Evolutionary conservation across 495 filamentous ascomycete species (phyloP).

Genomic region (Hypoxylon fragiforme): DNA sequence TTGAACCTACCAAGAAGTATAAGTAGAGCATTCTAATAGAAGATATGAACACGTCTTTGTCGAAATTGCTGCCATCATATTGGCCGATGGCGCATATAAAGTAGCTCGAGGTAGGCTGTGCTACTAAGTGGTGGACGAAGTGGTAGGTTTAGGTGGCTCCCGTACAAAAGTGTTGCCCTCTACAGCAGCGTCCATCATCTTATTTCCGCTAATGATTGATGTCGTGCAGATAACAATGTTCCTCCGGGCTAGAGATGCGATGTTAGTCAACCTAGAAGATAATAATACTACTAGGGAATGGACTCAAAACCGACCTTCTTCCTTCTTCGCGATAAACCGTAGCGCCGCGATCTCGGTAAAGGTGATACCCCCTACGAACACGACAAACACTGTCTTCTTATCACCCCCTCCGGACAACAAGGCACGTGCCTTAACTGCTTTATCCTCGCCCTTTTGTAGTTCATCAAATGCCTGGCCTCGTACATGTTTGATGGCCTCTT

Average conservation of each 20-base stretch:
- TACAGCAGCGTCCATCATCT: conserved; percentile 86
- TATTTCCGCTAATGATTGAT: conserved; percentile 83
- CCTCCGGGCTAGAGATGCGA: conserved; percentile 54
- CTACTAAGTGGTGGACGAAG: conserved; percentile 12
- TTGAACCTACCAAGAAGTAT: no score
- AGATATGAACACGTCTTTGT: no score
- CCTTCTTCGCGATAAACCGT: conserved; percentile 83
- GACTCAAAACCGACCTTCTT: conserved; percentile 63
- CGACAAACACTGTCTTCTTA: conserved; percentile 85
- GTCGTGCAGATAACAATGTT: conserved; percentile 93
- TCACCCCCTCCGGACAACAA: conserved; percentile 73
- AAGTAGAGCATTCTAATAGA: no score
- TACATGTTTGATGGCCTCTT: conserved; percentile 82
- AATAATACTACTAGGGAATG: background rate
- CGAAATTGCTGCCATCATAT: no score
- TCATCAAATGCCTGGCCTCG: conserved; percentile 88
- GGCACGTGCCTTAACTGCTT: conserved; percentile 84
- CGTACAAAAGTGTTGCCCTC: conserved; percentile 70
- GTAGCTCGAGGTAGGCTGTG: no score
- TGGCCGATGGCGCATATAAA: no score
- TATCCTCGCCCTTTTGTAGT: conserved; percentile 90
- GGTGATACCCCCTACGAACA: conserved; percentile 92
- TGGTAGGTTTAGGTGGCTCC: conserved; percentile 25
- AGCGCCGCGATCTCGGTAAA: conserved; percentile 95
- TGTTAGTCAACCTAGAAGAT: conserved; percentile 24